Base-by-base conservation (phyloP, 768 basidiomycete genomes). In the Roridomyces roridus region DNA sequence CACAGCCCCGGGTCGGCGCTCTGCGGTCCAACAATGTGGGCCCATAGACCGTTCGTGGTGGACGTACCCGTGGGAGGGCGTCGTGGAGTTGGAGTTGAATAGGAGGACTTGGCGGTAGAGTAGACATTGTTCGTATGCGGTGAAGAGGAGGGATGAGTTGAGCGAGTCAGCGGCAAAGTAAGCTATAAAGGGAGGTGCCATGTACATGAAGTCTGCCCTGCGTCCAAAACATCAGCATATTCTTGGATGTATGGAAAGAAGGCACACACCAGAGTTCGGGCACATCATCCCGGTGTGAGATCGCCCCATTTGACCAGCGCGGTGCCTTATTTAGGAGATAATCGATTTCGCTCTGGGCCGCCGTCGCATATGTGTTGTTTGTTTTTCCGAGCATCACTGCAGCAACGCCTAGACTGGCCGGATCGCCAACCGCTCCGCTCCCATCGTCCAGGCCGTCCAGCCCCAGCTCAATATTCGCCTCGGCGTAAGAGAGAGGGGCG, bases 341-440 rank as follows among this genome's bases (percentile, higher is more conserved):
- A 2, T 70, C 58, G 3, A 82, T 68, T 60, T 85, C 76, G 24
- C 71, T 64, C 9, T 50, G 51, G 7, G 79, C 80, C 5, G 80
- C 80, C 5, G 46, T 51, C 0, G 74, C 69, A 67, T 68, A 81
- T 29, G 69, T 60, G 12, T 67, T 65, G 52, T 76, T 67, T 8
- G 65, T 63, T 31, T 81, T 80, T 17, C 77, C 75, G 9, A 83
- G 54, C 7, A 81, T 65, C 10, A 68, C 64, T 3, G 82, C 78
- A 3, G 76, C 73, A 3, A 78, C 73, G 15, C 82, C 83, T 6
- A 84, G 60, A 55, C 78, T 79, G 1, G 85, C 81, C 0, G 86
- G 86, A 58, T 88, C 86, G 0, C 80, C 84, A 0, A 80, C 83
- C 1, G 82, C 78, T 5, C 80, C 80, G 41, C 76, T 73, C 2